phyloP scores from a whole-genome alignment of 257 asterid species.

The Coffea canephora region DNA sequence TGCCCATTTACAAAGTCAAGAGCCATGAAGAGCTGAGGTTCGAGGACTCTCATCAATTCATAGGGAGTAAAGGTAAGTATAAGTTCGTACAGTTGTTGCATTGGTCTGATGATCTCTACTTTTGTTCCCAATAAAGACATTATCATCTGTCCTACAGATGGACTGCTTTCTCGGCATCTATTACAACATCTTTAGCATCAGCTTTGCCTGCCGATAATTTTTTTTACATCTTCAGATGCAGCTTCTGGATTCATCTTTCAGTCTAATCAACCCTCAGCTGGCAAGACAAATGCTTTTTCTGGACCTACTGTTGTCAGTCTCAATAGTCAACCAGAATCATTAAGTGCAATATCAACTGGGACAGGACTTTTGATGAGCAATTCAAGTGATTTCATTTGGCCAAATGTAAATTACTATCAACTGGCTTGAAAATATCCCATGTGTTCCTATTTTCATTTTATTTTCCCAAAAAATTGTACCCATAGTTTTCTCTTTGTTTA shows the following conservation, averaged over 20 bases:
- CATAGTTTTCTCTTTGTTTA: no score
- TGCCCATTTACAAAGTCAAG: slow-evolving; percentile 56
- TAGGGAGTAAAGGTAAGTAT: slow-evolving; percentile 54
- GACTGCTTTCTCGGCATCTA: background rate
- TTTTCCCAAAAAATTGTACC: no score
- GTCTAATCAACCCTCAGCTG: background rate
- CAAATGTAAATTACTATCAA: slow-evolving; percentile 3
- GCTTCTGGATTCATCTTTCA: background rate
- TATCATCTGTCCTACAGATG: background rate
- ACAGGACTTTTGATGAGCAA: background rate
- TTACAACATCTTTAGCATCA: background rate
- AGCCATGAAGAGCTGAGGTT: slow-evolving; percentile 84
- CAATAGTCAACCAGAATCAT: background rate
- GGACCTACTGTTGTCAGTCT: background rate
- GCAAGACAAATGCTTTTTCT: background rate
- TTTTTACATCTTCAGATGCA: background rate
- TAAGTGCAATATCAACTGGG: slow-evolving; percentile 7
- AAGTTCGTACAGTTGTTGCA: background rate
- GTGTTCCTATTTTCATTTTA: background rate
- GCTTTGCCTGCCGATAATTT: background rate
- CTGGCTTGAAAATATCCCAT: background rate
- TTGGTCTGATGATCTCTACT: background rate
- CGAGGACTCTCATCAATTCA: slow-evolving; percentile 58
- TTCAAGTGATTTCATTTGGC: background rate
- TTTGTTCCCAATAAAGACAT: background rate